Conservation (phyloP, 495 filamentous ascomycete species). For the Podospora pseudocomata region DNA sequence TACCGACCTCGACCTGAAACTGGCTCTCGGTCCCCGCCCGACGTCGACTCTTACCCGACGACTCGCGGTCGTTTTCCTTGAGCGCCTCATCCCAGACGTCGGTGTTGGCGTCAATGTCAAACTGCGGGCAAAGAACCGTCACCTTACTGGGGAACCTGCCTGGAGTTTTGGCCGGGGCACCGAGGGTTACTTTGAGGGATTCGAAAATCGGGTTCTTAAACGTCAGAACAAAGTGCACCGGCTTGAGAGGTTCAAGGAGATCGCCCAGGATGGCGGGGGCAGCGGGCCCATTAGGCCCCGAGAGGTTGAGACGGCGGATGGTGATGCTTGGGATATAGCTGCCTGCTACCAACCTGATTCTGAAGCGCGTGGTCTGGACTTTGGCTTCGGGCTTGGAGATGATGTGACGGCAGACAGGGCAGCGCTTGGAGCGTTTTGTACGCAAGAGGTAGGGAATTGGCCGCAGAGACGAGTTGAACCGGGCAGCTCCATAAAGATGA, state of each 20-base stretch:
- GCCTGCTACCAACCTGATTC: slow-evolving; percentile 82
- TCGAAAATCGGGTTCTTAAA: slow-evolving; percentile 95
- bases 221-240: slow-evolving; percentile 80
- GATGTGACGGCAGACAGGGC: slow-evolving; percentile 88
- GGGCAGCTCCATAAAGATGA: slow-evolving; percentile 46
- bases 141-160: slow-evolving; percentile 74
- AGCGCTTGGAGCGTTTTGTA: slow-evolving; percentile 91
- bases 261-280: slow-evolving; percentile 13
- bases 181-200: slow-evolving; percentile 77
- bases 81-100: slow-evolving; percentile 96
- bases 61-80: slow-evolving; percentile 35
- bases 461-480: slow-evolving; percentile 64
- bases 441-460: slow-evolving; percentile 77
- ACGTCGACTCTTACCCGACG: slow-evolving; percentile 36
- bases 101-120: slow-evolving; percentile 90
- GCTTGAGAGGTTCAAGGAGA: slow-evolving; percentile 60
- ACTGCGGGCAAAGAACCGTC: slow-evolving; percentile 90
- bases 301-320: slow-evolving; percentile 60
- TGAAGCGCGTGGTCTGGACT: slow-evolving; percentile 76
- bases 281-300: slow-evolving; percentile 21
- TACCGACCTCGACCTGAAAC: slow-evolving; percentile 78
- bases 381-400: slow-evolving; percentile 93
- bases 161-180: slow-evolving; percentile 76
- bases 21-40: slow-evolving; percentile 40
- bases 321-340: slow-evolving; percentile 81